Conservation (phyloP, 495 filamentous ascomycete species). For the Amphirosellinia nigrospora region DNA sequence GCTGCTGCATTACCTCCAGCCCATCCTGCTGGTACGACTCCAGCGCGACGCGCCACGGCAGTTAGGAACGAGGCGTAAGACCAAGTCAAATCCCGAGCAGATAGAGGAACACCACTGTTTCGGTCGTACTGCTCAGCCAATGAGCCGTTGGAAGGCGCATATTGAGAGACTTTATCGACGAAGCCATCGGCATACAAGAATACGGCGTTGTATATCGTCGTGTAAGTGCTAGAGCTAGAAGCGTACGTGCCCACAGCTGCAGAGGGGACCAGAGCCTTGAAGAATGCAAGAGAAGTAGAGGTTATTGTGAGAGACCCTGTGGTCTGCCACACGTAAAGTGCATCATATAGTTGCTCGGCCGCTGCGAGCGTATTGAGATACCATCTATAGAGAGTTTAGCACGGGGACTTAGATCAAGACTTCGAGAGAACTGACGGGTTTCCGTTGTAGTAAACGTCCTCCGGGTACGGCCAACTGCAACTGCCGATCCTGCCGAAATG, state of each 20-base stretch:
- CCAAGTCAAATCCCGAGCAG: slow-evolving; percentile 70
- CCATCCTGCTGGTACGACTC: slow-evolving; percentile 61
- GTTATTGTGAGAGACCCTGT: slow-evolving; percentile 60
- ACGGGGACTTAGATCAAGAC: too few relatives aligned
- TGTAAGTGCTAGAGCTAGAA: slow-evolving; percentile 53
- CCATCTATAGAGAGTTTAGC: too few relatives aligned
- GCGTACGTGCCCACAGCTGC: slow-evolving; percentile 59
- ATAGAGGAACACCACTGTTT: slow-evolving; percentile 56
- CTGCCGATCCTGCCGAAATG: slow-evolving; percentile 54
- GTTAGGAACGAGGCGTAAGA: slow-evolving; percentile 70
- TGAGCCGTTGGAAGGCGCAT: slow-evolving; percentile 57
- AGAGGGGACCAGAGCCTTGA: slow-evolving; percentile 56
- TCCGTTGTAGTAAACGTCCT: slow-evolving; percentile 70
- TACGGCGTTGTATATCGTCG: slow-evolving; percentile 58
- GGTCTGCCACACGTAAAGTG: slow-evolving; percentile 64
- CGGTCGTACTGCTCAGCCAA: slow-evolving; percentile 67
- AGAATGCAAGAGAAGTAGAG: slow-evolving; percentile 62
- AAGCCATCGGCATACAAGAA: slow-evolving; percentile 70
- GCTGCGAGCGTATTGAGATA: slow-evolving; percentile 68
- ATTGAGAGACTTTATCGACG: slow-evolving; percentile 58
- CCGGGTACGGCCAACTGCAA: slow-evolving; percentile 73
- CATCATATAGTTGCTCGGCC: slow-evolving; percentile 70
- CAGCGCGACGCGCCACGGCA: slow-evolving; percentile 55
- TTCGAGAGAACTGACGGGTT: slow-evolving; percentile 56
- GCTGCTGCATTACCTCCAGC: slow-evolving; percentile 45